Percentiles rank a stretch among this genome's conserved stretches.
phyloP scores from a whole-genome alignment of 345 rosid genomes.

The Acer yangbiense region DNA sequence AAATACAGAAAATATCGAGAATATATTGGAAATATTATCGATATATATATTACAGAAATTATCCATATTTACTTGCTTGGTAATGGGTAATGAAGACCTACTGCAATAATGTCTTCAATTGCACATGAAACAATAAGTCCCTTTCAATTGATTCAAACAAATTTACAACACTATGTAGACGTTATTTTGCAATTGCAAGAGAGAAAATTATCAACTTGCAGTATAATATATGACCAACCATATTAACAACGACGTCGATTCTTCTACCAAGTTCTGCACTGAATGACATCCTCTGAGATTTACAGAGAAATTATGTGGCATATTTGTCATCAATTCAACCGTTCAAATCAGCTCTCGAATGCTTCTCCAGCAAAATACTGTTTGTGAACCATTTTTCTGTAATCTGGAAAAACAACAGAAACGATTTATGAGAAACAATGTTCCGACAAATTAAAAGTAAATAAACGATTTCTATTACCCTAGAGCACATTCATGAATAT shows the following conservation, averaged over 20 bases:
- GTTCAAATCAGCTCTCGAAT: slow-evolving; percentile 33
- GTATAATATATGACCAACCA: neutral
- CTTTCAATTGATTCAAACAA: slow-evolving; percentile 6
- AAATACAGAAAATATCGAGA: too few species aligned
- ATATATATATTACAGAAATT: too few species aligned
- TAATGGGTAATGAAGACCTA: neutral
- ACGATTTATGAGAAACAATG: neutral
- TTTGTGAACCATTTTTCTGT: slow-evolving; percentile 61
- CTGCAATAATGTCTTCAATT: too few species aligned
- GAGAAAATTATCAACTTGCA: neutral
- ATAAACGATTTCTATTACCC: neutral
- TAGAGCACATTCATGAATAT: neutral
- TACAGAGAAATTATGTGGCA: neutral
- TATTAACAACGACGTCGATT: neutral
- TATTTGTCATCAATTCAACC: neutral
- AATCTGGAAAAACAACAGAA: slow-evolving; percentile 31
- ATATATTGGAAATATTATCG: too few species aligned
- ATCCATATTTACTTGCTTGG: too few species aligned
- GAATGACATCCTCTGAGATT: neutral
- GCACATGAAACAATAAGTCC: neutral
- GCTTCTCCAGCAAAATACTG: slow-evolving; percentile 40
- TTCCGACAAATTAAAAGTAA: too few species aligned
- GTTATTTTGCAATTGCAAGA: slow-evolving; percentile 20
- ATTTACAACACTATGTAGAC: slow-evolving; percentile 10
- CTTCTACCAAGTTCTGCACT: neutral